Base-by-base conservation (phyloP, 2,329 filamentous ascomycete species). In the Simplicillium aogashimaense region DNA sequence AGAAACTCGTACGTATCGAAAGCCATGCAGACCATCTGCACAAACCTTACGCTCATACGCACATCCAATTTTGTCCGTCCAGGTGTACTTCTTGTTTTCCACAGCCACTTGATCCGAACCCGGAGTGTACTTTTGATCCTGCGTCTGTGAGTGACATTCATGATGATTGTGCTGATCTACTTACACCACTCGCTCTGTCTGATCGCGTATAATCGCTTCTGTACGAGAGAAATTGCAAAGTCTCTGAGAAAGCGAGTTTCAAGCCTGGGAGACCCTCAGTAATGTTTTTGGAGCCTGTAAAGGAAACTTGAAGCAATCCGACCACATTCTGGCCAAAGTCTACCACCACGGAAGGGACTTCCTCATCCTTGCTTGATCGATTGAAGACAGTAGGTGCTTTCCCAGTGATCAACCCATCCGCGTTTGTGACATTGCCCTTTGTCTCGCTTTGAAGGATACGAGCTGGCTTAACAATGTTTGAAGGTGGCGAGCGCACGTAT, bases 51-150 rank as follows among this genome's bases (percentile, higher is more conserved):
- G 55, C 14, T 51, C 58, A 35, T 61, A 51, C 32, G 64, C 52
- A 42, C 70, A 74, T 10, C 68, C 67, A 39, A 64, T 57, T 29
- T 56, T 51, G 41, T 69, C 55, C 9, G 54, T 60, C 70, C 69
- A 74, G 2, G 58, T 65, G 41, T 66, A 71, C 4, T 58, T 50
- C 3, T 57, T 40, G 3, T 55, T 50, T 30, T 53, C 48, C 13
- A 74, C 70, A 3, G 68, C 67, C 44, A 72, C 59, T 50, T 70
- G 70, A 45, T 74, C 70, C 5, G 65, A 68, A 15, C 69, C 69
- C 4, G 59, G 55, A 1, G 67, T 69, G 28, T 70, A 36, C 13
- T 51, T 53, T 14, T 48, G 44, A 3, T 45, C 44, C 53, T 46
- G n/a, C 10, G 5, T 25, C 20, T 25, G 9, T 25, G 6, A 25